phyloP scores from a whole-genome alignment of 305 asterid genomes.

The Andrographis paniculata region DNA sequence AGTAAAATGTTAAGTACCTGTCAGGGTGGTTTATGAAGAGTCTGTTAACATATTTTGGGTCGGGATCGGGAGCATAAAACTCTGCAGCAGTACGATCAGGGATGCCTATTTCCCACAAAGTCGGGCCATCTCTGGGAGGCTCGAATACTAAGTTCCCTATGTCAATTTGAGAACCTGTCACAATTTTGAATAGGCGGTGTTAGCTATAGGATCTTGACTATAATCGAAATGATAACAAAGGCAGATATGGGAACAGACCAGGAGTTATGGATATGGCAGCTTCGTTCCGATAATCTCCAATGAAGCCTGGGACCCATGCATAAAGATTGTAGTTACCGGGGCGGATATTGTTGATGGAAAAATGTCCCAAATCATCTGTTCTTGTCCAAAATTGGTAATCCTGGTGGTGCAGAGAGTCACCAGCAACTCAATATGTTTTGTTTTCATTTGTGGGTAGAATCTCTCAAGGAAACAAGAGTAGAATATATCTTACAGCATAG shows the following conservation, averaged over 20 bases:
- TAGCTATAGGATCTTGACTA: neutral
- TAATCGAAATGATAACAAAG: neutral
- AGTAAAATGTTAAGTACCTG: constrained; percentile 25
- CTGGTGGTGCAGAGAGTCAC: constrained; percentile 23
- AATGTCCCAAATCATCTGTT: constrained; percentile 61
- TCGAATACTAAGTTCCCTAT: constrained; percentile 51
- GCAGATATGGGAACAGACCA: constrained; percentile 29
- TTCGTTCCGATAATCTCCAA: constrained; percentile 68
- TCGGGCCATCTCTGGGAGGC: constrained; percentile 91
- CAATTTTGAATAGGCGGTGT: constrained; percentile 2
- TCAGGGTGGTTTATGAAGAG: constrained; percentile 62
- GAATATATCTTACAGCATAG: neutral
- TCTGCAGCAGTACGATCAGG: constrained; percentile 93
- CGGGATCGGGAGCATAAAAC: constrained; percentile 79
- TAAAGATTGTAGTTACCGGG: constrained; percentile 66
- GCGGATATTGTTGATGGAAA: constrained; percentile 49
- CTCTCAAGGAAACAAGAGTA: neutral
- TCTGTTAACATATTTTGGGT: constrained; percentile 61
- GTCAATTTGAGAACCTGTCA: constrained; percentile 48
- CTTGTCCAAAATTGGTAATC: constrained; percentile 83
- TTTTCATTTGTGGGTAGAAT: neutral
- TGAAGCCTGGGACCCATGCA: constrained; percentile 86
- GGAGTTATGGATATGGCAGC: constrained; percentile 47
- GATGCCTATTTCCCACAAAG: constrained; percentile 89
- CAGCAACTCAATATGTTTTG: neutral